Evolutionary conservation across 1,284 basidiomycete species (phyloP).

Genomic region (Irpex rosettiformis): DNA sequence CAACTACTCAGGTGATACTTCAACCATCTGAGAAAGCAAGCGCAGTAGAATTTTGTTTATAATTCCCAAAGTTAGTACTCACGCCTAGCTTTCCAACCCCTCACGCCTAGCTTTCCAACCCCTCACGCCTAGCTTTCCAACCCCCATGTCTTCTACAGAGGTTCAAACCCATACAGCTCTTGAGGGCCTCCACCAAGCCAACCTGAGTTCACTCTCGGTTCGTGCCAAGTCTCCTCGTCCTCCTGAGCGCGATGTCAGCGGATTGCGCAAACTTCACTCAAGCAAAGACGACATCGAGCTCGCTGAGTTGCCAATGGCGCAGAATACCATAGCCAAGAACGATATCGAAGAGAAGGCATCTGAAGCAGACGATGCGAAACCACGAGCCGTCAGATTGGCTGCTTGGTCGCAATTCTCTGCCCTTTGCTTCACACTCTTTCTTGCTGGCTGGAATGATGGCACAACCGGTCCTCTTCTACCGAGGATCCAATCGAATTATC

Average conservation of each 20-base stretch:
- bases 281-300: constrained; percentile 10
- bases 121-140: too few relatives aligned
- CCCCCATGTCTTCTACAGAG: background rate
- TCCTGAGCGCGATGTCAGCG: background rate
- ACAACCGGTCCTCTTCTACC: constrained; percentile 59
- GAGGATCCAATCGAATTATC: constrained; percentile 50
- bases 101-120: too few relatives aligned
- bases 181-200: background rate
- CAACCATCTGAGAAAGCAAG: background rate
- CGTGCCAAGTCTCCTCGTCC: constrained; percentile 11
- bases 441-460: constrained; percentile 62
- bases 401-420: constrained; percentile 34
- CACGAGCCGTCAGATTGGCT: background rate
- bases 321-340: background rate
- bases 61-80: too few relatives aligned
- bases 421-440: constrained; percentile 39
- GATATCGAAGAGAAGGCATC: background rate
- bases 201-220: constrained; percentile 6
- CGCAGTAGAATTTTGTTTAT: background rate
- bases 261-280: background rate
- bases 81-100: too few relatives aligned
- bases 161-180: background rate
- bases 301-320: background rate
- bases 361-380: background rate
- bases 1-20: background rate